Evolutionary conservation across 2,329 filamentous ascomycete species (phyloP).

Genomic region (Penicillium sp.): DNA sequence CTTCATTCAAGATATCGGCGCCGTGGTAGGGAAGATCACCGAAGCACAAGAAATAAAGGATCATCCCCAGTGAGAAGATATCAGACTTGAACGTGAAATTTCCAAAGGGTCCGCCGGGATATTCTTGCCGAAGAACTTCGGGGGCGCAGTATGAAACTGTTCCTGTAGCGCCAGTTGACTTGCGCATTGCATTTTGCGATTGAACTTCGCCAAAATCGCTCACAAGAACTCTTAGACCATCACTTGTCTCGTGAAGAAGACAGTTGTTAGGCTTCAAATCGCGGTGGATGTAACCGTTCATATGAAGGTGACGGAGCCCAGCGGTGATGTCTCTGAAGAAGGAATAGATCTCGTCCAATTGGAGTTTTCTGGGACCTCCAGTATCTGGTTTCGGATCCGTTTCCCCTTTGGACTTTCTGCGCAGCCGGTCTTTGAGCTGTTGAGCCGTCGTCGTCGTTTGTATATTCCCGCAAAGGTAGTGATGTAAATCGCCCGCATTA

Average conservation of each 20-base stretch:
- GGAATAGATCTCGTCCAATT: conserved; percentile 91
- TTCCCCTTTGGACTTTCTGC: conserved; percentile 73
- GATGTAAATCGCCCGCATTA: conserved; percentile 84
- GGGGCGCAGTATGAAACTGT: conserved; percentile 97
- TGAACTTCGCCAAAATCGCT: conserved; percentile 99
- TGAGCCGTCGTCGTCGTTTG: conserved; percentile 64
- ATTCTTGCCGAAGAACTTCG: conserved; percentile 70
- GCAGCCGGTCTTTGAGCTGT: conserved; percentile 79
- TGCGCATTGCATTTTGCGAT: conserved; percentile 69
- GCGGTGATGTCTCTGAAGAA: conserved; percentile 95
- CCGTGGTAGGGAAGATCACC: conserved; percentile 76
- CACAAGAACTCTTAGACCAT: conserved; percentile 72
- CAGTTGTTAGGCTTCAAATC: conserved; percentile 97
- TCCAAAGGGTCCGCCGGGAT: conserved; percentile 63
- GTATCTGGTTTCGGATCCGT: conserved; percentile 56
- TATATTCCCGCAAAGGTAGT: conserved; percentile 70
- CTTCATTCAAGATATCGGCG: conserved; percentile 80
- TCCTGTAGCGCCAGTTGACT: conserved; percentile 86
- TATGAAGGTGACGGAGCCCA: conserved; percentile 81
- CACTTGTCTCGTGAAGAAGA: conserved; percentile 70
- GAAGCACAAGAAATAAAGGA: conserved; percentile 97
- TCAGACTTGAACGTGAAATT: conserved; percentile 98
- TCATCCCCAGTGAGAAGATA: conserved; percentile 98
- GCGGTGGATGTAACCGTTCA: conserved; percentile 88
- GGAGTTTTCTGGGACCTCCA: conserved; percentile 50